Conservation (phyloP, 148 eudicot species). For the Fagopyrum tataricum region DNA sequence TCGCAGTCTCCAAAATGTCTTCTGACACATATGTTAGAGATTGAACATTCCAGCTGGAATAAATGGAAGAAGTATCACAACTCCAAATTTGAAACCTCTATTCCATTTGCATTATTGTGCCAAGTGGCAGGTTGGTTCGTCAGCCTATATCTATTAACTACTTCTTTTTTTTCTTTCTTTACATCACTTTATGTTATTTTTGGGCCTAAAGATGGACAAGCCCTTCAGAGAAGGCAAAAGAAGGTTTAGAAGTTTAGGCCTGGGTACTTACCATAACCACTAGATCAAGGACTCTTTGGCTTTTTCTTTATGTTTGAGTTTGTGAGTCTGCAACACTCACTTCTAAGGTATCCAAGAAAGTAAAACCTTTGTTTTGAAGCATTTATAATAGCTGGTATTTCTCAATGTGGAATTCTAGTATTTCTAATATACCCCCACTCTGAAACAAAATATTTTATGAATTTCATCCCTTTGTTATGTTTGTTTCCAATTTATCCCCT, state of each 20-base stretch:
- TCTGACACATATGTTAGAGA: conserved; percentile 80
- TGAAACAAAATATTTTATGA: background rate
- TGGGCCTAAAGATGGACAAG: background rate
- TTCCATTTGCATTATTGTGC: conserved; percentile 77
- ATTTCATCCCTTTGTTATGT: background rate
- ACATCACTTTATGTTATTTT: background rate
- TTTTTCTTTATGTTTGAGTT: too few species aligned
- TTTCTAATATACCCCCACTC: background rate
- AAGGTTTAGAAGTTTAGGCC: too few species aligned
- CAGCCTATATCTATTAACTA: conserved; percentile 1
- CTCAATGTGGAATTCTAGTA: background rate
- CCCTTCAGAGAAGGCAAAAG: background rate
- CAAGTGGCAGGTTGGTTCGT: conserved; percentile 84
- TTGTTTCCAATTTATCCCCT: background rate
- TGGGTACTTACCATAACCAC: too few species aligned
- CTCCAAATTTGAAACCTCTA: conserved; percentile 72
- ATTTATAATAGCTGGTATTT: background rate
- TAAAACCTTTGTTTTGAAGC: background rate
- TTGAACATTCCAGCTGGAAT: conserved; percentile 56
- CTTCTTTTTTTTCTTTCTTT: background rate
- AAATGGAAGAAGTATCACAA: conserved; percentile 65
- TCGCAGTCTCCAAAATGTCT: conserved; percentile 50
- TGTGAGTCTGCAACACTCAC: too few species aligned
- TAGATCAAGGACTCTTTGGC: too few species aligned
- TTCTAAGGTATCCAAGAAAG: too few species aligned